A percentile compares a stretch with the other conserved stretches of the same genome.
Conservation (phyloP, 164 flowering plant genomes). For the Dillenia suffruticosa region DNA sequence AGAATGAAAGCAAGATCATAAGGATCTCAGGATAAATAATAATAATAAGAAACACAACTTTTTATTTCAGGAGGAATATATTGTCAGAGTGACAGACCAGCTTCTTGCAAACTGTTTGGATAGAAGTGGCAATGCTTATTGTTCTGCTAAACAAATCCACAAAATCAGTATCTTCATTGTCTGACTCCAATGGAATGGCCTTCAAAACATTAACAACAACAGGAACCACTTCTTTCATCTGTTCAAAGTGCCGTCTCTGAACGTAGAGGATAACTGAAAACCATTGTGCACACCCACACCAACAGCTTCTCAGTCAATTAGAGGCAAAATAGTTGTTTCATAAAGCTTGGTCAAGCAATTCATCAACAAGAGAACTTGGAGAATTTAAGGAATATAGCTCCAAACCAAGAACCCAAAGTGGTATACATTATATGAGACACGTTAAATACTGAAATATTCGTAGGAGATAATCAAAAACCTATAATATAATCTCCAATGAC, state of each 20-base stretch:
- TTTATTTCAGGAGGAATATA: constrained; percentile 2
- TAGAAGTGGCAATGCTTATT: constrained; percentile 51
- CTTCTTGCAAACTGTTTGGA: constrained; percentile 42
- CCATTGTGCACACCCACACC: no score
- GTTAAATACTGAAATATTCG: neutral
- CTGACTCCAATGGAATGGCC: constrained; percentile 29
- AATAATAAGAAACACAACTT: constrained; percentile 6
- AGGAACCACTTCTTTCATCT: constrained; percentile 25
- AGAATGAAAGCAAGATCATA: constrained; percentile 11
- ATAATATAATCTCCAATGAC: no score
- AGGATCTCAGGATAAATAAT: neutral
- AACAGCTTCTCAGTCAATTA: no score
- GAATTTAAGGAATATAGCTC: no score
- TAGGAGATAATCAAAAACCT: neutral
- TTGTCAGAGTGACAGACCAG: constrained; percentile 45
- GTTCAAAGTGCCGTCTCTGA: constrained; percentile 5
- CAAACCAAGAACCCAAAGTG: no score
- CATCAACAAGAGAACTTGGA: no score
- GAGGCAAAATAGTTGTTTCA: no score
- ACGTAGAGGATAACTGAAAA: constrained; percentile 32
- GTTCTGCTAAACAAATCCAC: constrained; percentile 41
- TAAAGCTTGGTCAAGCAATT: no score
- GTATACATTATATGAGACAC: no score
- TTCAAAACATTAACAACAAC: constrained; percentile 28
- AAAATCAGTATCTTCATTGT: constrained; percentile 28